phyloP scores from a whole-genome alignment of 1,139 yeast genomes.

The Hanseniaspora sp. region DNA sequence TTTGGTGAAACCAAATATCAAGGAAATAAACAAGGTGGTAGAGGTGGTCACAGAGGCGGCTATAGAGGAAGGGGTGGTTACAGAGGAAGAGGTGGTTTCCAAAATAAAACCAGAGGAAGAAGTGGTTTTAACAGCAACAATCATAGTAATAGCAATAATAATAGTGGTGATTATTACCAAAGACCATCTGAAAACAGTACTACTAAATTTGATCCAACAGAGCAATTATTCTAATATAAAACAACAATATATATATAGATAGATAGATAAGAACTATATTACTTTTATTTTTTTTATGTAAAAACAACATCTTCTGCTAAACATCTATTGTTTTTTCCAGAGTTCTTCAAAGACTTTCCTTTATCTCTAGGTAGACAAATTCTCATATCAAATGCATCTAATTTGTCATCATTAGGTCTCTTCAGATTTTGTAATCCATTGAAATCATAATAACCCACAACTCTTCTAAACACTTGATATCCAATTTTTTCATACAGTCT shows the following conservation, averaged over 20 bases:
- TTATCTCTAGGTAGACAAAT: conserved; percentile 38
- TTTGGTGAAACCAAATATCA: conserved; percentile 44
- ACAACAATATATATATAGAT: background rate
- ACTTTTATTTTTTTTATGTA: background rate
- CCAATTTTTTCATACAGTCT: conserved; percentile 77
- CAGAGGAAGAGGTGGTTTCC: conserved; percentile 24
- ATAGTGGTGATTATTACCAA: conserved; percentile 8
- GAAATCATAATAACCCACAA: conserved; percentile 64
- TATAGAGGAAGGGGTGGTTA: conserved; percentile 32
- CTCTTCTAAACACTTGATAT: conserved; percentile 73
- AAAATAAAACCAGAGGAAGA: conserved; percentile 18
- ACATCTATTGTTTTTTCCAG: conserved; percentile 50
- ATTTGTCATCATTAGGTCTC: conserved; percentile 39
- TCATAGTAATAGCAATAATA: conserved; percentile 16
- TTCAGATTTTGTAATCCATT: conserved; percentile 35
- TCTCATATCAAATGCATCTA: conserved; percentile 86
- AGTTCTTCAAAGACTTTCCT: conserved; percentile 39
- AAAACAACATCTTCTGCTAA: conserved; percentile 48
- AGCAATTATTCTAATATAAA: background rate
- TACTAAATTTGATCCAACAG: background rate
- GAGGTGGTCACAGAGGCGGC: conserved; percentile 31
- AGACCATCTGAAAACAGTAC: background rate
- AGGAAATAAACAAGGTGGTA: conserved; percentile 31
- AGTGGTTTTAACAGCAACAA: conserved; percentile 20
- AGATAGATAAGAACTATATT: background rate